Percentiles rank a stretch among this genome's conserved stretches.
Conservation (phyloP, 768 basidiomycete species). For the Panellus pusillus region DNA sequence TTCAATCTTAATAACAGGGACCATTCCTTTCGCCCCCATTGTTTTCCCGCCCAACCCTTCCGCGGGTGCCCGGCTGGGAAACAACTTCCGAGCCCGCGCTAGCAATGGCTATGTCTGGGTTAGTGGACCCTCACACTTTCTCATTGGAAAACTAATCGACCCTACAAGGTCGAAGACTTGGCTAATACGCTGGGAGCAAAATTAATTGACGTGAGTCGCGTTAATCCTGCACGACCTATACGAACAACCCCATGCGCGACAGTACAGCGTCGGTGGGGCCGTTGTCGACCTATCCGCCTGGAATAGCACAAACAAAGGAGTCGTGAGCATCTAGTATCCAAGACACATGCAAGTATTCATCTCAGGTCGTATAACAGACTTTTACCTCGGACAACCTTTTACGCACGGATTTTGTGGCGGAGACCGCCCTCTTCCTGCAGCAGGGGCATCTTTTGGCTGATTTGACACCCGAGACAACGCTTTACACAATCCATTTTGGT, state of each 20-base stretch:
- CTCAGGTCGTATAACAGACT: neutral
- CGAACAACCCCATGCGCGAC: no score
- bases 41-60: slow-evolving; percentile 21
- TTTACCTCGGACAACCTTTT: slow-evolving; percentile 21
- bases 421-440: slow-evolving; percentile 22
- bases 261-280: slow-evolving; percentile 14
- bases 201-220: slow-evolving; percentile 6
- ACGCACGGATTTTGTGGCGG: slow-evolving; percentile 21
- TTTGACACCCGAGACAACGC: slow-evolving; percentile 19
- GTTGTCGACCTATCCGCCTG: slow-evolving; percentile 21
- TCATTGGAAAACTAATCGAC: neutral
- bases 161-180: slow-evolving; percentile 16
- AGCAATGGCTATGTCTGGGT: slow-evolving; percentile 25
- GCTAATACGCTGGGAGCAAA: slow-evolving; percentile 22
- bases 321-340: slow-evolving; percentile 1
- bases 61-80: slow-evolving; percentile 17
- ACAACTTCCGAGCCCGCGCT: slow-evolving; percentile 22
- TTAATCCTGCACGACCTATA: neutral
- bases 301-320: slow-evolving; percentile 22
- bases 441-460: slow-evolving; percentile 22
- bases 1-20: slow-evolving; percentile 6
- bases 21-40: slow-evolving; percentile 22
- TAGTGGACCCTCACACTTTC: neutral
- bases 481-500: slow-evolving; percentile 24
- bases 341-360: neutral